Conservation (phyloP, 495 filamentous ascomycete genomes). For the Aspergillus cristatus region DNA sequence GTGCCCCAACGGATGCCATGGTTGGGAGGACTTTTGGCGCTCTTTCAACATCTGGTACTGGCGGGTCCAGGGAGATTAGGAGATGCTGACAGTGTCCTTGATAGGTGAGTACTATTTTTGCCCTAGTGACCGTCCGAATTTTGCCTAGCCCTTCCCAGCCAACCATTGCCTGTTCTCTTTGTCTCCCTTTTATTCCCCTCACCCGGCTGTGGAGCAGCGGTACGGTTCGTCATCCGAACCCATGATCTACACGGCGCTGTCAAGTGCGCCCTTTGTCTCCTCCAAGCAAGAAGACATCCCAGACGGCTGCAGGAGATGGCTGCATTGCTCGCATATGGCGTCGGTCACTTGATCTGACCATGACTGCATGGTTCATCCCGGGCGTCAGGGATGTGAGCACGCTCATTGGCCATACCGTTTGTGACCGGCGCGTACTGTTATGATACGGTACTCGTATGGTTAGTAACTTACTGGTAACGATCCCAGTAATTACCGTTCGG, state of each 20-base stretch:
- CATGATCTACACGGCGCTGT: conserved; percentile 26
- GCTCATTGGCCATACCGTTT: conserved; percentile 9
- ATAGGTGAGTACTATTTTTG: conserved; percentile 64
- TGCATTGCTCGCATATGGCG: conserved; percentile 50
- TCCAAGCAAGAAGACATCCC: conserved; percentile 11
- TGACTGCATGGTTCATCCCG: conserved; percentile 18
- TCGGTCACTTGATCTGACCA: conserved; percentile 58
- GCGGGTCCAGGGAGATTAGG: conserved; percentile 65
- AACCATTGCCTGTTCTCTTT: conserved; percentile 11
- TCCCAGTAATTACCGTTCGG: conserved; percentile 30
- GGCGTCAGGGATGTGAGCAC: conserved; percentile 1
- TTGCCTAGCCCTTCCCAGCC: conserved; percentile 12
- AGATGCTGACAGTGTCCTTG: conserved; percentile 64
- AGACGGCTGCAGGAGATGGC: conserved; percentile 12
- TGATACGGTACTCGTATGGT: conserved; percentile 18
- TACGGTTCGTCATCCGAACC: conserved; percentile 26
- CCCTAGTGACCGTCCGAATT: conserved; percentile 11
- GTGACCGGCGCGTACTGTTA: conserved; percentile 21
- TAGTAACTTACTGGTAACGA: conserved; percentile 1
- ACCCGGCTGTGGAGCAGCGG: conserved; percentile 25
- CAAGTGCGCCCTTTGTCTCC: conserved; percentile 19
- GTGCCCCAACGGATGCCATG: conserved; percentile 76
- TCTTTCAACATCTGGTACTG: conserved; percentile 63
- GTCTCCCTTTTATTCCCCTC: background rate
- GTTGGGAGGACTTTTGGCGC: conserved; percentile 60